phyloP scores from a whole-genome alignment of 169 alveolate genomes.

The Babesia divergens region DNA sequence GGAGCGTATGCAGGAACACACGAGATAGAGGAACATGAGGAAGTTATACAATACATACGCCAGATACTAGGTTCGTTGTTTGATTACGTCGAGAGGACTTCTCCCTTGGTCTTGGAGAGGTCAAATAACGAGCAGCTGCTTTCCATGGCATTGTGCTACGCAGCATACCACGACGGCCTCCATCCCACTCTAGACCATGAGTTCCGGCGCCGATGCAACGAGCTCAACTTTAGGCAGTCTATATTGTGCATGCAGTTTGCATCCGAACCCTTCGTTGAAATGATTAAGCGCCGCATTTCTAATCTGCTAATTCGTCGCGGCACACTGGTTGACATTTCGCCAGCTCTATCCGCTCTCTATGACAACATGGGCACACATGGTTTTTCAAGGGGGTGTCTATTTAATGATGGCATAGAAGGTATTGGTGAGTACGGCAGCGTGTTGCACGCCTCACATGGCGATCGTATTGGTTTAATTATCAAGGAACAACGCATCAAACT shows the following conservation, averaged over 20 bases:
- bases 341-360: background rate
- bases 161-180: background rate
- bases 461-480: no score
- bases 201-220: background rate
- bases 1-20: no score
- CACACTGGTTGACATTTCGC: conserved; percentile 6
- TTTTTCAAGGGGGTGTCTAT: no score
- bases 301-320: background rate
- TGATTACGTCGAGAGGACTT: background rate
- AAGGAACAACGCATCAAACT: no score
- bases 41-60: background rate
- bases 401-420: no score
- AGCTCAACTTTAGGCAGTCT: conserved; percentile 10
- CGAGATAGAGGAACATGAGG: background rate
- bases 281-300: background rate
- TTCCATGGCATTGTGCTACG: background rate
- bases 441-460: no score
- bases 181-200: background rate
- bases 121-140: conserved; percentile 19
- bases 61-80: background rate
- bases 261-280: background rate
- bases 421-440: no score
- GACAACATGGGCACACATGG: background rate
- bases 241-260: background rate
- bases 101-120: background rate